Base-by-base conservation (phyloP, 495 filamentous ascomycete species). In the Halenospora varia region DNA sequence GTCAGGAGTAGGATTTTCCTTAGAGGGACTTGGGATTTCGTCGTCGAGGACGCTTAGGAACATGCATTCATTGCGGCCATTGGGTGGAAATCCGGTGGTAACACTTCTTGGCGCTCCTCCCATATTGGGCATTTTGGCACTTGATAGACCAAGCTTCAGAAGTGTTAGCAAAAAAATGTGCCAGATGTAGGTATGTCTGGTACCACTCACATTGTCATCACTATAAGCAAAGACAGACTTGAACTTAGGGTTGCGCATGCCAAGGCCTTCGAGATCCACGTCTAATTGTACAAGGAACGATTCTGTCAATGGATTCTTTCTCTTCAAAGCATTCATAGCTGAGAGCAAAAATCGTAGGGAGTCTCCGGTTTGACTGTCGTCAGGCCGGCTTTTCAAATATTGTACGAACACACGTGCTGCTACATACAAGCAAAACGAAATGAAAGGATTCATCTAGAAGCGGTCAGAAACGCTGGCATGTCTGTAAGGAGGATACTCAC, bases 261-360 rank as follows among this genome's bases (percentile, higher is more conserved):
- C 78, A 25, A 83, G 66, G 6, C 87, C 85, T 66, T 92, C 88
- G 1, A 97, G 80, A 65, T 99, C 94, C 9, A 96, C 86, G 66
- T 97, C 90, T 3, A 99, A 76, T 71, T 97, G 94, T 22, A 93
- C 87, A 29, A 97, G 75, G 77, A 99, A 99, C 0, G 92, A 96
- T 66, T 96, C 92, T 0, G 93, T 93, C 46, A 99, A 77, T 1
- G 93, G 92, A 62, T 96, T 97, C 64, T 89, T 88, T 49, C 77
- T 81, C 71, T 94, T 95, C 61, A 99, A 68, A 15, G 89, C 88
- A 46, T 90, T 88, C 80, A 99, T 92, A 10, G 92, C 92, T 25
- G 84, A 81, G 3, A 97, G 80, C 23, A 97, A 79, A 67, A 99
- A 97, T 60, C 92, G 84, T 23, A 99, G 75, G 0, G 92, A 96